Base-by-base conservation (phyloP, 768 basidiomycete genomes). In the Tulasnella sp. region DNA sequence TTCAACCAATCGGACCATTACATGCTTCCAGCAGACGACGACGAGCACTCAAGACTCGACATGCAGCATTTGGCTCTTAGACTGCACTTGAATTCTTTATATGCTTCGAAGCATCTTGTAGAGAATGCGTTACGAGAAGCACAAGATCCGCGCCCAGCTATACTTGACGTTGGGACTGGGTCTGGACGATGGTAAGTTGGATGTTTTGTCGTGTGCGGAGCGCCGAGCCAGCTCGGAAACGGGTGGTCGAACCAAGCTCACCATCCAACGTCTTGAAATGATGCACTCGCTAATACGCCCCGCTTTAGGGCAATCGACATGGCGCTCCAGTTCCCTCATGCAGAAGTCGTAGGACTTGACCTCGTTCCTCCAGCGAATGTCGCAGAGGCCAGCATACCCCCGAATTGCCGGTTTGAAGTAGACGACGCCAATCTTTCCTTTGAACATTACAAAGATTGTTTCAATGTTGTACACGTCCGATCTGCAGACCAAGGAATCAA, bases 391-490 rank as follows among this genome's bases (percentile, higher is more conserved):
- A 46, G n/a, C 26, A 70, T 77, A 23, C 70, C 67, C 15, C 35
- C 69, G 13, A 70, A 70, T 44, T 77, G 77, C 44, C 77, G 77
- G 26, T 77, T 77, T 44, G 77, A 77, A 44, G 71, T 77, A 18
- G 77, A 77, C 40, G 71, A 77, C n/a, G 77, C 77, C 35, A 77
- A 77, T n/a, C 70, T 77, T 32, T 39, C 77, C 29, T 40, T 80
- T 26, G 48, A 70, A 23, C 74, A 79, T 37, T 79, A 80, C 61
- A 39, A 76, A 15, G 55, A 70, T 1, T 35, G 26, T 7, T 80
- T 80, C 75, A 75, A 79, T n/a, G 42, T 80, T 11, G 80, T 80
- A 5, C 80, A 80, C 40, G 78, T 71, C 23, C 78, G 80, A 46
- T 75, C 78, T 61, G 75, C 74, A 16, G 71, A 75, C 20, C 72